Conservation (phyloP, 164 flowering plant species). For the Liriodendron chinense region DNA sequence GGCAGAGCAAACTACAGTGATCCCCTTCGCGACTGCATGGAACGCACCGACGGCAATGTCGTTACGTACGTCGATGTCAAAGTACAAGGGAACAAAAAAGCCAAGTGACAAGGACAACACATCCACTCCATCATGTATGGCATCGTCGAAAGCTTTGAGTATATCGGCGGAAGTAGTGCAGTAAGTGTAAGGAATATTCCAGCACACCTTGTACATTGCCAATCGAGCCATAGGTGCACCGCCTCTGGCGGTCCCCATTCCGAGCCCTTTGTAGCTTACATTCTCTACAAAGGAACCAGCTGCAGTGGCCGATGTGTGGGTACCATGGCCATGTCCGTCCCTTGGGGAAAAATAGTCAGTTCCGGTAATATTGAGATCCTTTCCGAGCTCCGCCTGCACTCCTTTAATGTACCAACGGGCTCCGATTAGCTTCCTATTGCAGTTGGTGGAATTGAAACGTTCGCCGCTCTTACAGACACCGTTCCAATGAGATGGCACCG, state of each 20-base stretch:
- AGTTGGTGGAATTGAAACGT: slow-evolving; percentile 27
- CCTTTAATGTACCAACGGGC: slow-evolving; percentile 30
- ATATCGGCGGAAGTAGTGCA: slow-evolving; percentile 18
- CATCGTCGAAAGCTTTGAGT: slow-evolving; percentile 29
- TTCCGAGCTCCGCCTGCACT: neutral
- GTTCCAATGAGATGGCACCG: slow-evolving; percentile 45
- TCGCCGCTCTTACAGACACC: slow-evolving; percentile 41
- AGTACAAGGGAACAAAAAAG: slow-evolving; percentile 5
- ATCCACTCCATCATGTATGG: slow-evolving; percentile 33
- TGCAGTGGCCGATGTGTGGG: slow-evolving; percentile 25
- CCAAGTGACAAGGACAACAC: slow-evolving; percentile 26
- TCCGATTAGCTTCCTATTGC: slow-evolving; percentile 27
- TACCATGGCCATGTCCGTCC: slow-evolving; percentile 23
- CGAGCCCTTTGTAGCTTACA: slow-evolving; percentile 19
- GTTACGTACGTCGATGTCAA: slow-evolving; percentile 19
- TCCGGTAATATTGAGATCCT: neutral
- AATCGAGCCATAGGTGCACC: slow-evolving; percentile 28
- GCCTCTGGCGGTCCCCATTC: slow-evolving; percentile 21
- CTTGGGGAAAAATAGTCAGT: slow-evolving; percentile 20
- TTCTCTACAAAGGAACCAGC: slow-evolving; percentile 19
- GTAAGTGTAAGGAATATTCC: neutral
- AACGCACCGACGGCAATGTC: slow-evolving; percentile 47
- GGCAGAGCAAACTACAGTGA: slow-evolving; percentile 45
- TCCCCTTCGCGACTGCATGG: slow-evolving; percentile 51
- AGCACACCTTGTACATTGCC: slow-evolving; percentile 27